These are phyloP conservation scores for Claviceps sp. DNA, from an alignment of 2,329 filamentous ascomycete species.

Conservation along the genomic window DNA sequence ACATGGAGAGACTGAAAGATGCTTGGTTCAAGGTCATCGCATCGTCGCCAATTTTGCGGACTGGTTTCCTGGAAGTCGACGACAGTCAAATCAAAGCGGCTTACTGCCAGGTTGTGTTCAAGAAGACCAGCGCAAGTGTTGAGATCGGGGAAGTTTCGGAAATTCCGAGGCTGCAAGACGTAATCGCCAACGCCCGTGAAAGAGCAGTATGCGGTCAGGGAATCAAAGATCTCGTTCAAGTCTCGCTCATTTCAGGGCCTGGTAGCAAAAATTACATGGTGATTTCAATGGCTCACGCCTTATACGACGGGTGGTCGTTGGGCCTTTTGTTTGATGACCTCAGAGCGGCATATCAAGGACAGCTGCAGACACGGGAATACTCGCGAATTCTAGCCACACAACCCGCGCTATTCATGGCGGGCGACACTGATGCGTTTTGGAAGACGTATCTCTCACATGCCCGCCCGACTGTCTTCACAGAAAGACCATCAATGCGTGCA, in stretches of 20 bases:
- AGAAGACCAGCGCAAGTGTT: slow-evolving; percentile 11
- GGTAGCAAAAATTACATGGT: slow-evolving; percentile 29
- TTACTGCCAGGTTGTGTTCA: slow-evolving; percentile 35
- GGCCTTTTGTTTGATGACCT: slow-evolving; percentile 61
- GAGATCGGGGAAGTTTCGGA: slow-evolving; percentile 12
- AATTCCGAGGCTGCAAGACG: slow-evolving; percentile 19
- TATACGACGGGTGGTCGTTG: slow-evolving; percentile 85
- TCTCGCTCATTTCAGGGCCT: slow-evolving; percentile 26
- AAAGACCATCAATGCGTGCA: background rate
- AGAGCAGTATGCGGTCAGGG: slow-evolving; percentile 25
- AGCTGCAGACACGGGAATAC: slow-evolving; percentile 26
- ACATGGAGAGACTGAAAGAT: slow-evolving; percentile 40
- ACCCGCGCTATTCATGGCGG: slow-evolving; percentile 1
- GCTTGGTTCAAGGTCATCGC: slow-evolving; percentile 51
- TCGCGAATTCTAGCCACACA: slow-evolving; percentile 9
- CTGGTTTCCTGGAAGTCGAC: slow-evolving; percentile 54
- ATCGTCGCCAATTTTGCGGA: slow-evolving; percentile 59
- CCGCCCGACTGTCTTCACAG: slow-evolving; percentile 21
- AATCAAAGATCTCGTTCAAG: slow-evolving; percentile 30
- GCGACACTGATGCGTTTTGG: slow-evolving; percentile 49
- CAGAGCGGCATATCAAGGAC: slow-evolving; percentile 43
- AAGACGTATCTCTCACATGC: slow-evolving; percentile 46
- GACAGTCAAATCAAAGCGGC: slow-evolving; percentile 39
- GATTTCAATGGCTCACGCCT: slow-evolving; percentile 69
- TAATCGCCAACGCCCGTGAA: slow-evolving; percentile 24